Base-by-base conservation (phyloP, 2,329 filamentous ascomycete genomes). In the Nemania diffusa region DNA sequence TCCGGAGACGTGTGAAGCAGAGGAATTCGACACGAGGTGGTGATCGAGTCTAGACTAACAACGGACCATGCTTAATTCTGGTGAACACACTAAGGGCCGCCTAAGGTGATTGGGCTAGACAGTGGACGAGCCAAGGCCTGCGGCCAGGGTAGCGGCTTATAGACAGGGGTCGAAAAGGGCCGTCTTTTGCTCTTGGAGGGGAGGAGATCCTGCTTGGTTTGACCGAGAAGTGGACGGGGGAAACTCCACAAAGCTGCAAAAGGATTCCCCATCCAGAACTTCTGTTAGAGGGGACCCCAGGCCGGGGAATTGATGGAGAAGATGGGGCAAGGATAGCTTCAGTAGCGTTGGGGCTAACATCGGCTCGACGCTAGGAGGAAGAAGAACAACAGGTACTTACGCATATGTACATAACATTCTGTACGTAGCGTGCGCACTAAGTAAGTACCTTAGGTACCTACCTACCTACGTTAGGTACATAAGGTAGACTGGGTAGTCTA, bases 91-190 rank as follows among this genome's bases (percentile, higher is more conserved):
- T 57, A 70, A 63, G 65, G 50, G 55, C 62, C 56, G 29, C 40
- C 63, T 34, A 58, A 48, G 62, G 57, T 75, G 73, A 76, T 76
- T 76, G 75, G 75, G 50, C 53, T 65, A 64, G 65, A 64, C 69
- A 69, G 64, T 75, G 74, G 74, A 51, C 56, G 64, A 64, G 65
- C 64, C 68, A 70, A 67, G 60, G 46, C 64, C 55, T 71, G 69
- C 65, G 55, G 69, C 70, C 68, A 71, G 74, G 74, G 58, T 73
- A 56, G 60, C 64, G 65, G 67, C 67, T 69, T 70, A 72, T 69
- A 71, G 65, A 70, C 73, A 73, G 68, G 73, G 72, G 69, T 71
- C 11, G 53, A 76, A 75, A 76, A 77, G 73, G 73, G 71, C 74
- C 75, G 72, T 76, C 73, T 77, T 67, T 46, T 67, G 60, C 53